A percentile compares a stretch with the other conserved stretches of the same genome.
phyloP scores from a whole-genome alignment of 768 basidiomycete genomes.

The Suillus luteus region DNA sequence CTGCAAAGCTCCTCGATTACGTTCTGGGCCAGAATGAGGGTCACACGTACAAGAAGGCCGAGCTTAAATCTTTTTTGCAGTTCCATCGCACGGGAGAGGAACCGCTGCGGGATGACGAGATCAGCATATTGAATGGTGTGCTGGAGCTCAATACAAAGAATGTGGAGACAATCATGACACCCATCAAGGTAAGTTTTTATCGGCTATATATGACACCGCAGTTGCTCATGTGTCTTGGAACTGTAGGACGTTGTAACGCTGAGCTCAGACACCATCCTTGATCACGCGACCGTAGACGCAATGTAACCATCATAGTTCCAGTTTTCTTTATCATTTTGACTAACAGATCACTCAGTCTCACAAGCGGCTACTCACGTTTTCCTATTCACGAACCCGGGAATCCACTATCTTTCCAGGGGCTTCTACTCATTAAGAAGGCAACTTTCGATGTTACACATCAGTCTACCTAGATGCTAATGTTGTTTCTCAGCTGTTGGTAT shows the following conservation, averaged over 20 bases:
- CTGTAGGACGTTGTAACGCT: slow-evolving; percentile 80
- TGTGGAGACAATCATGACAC: slow-evolving; percentile 82
- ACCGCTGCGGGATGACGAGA: slow-evolving; percentile 76
- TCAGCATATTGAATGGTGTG: slow-evolving; percentile 78
- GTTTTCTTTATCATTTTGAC: slow-evolving; percentile 9
- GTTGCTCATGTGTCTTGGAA: neutral
- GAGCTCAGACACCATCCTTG: slow-evolving; percentile 73
- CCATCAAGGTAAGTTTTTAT: slow-evolving; percentile 52
- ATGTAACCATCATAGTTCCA: slow-evolving; percentile 47
- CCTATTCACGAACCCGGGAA: slow-evolving; percentile 80
- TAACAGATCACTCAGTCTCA: slow-evolving; percentile 43
- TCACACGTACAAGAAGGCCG: slow-evolving; percentile 81
- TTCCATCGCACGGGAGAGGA: slow-evolving; percentile 81
- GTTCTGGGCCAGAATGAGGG: slow-evolving; percentile 75
- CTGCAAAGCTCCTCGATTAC: slow-evolving; percentile 73
- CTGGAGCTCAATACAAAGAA: slow-evolving; percentile 76
- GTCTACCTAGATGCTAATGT: slow-evolving; percentile 12
- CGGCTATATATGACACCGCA: slow-evolving; percentile 19
- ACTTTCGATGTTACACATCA: slow-evolving; percentile 14
- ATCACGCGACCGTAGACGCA: slow-evolving; percentile 75
- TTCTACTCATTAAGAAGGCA: slow-evolving; percentile 84
- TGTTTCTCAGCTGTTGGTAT: slow-evolving; percentile 67
- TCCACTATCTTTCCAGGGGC: slow-evolving; percentile 71
- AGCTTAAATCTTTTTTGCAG: slow-evolving; percentile 75
- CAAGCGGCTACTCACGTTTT: slow-evolving; percentile 91